Evolutionary conservation across 345 rosid species (phyloP), one percentile per base, ranked within the genome.

Genomic region (Brassica incana): DNA sequence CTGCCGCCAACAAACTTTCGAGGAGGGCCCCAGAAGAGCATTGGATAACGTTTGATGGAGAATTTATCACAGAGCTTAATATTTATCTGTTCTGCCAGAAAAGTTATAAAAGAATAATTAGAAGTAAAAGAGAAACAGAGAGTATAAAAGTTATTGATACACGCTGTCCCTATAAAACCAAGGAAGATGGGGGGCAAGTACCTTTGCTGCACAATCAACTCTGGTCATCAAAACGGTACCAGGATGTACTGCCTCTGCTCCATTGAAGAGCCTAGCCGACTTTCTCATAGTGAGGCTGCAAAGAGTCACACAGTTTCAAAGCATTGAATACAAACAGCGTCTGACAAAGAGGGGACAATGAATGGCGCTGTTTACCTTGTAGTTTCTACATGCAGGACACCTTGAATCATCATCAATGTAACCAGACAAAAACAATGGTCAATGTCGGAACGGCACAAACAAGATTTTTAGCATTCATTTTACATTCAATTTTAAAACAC

Each of bases 381-480:
- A 96, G 85, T 93, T 96, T 84, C 98, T 88, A 88, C 98, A 96
- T 75, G 98, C 97, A 77, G 98, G 99, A 74, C 99, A 93, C 99
- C 98, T 95, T 89, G 86, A 81, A 82, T 36, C 71, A 82, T 43
- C 71, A 38, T 48, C 56, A 66, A 18, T 48, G 0, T 14, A 29
- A 69, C 1, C 52, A 65, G 36, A 65, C 6, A 4, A 5, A n/a
- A 73, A 71, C 29, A 1, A 65, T 18, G 36, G 20, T 66, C 56
- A 76, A 32, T 75, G 52, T 75, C 76, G 33, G 67, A 25, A 70
- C 65, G 6, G n/a, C 82, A 33, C 63, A 54, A 65, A 63, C 33
- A 73, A 72, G 33, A 18, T 5, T 33, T 35, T 20, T 20, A 20
- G 23, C 23, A 20, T 20, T 20, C 23, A 20, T 20, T 20, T 35